Conservation (phyloP, 2,329 filamentous ascomycete species). For the Emergomyces pasteurianus region DNA sequence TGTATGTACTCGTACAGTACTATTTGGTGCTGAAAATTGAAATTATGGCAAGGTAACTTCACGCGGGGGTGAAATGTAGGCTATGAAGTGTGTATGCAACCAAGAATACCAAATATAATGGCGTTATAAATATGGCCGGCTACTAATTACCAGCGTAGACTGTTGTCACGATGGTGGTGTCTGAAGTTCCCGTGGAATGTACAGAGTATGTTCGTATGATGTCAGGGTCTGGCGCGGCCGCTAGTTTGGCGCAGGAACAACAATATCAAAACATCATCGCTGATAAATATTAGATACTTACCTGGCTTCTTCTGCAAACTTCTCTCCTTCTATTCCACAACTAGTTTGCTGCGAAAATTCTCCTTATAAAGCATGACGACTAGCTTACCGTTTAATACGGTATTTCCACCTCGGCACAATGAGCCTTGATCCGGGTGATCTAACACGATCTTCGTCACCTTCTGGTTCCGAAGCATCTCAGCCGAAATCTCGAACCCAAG, state of each 20-base stretch:
- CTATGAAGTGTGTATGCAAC: not conserved
- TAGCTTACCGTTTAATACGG: conserved; percentile 12
- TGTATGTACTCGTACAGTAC: no score
- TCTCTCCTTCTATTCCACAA: not conserved
- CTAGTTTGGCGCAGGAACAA: not conserved
- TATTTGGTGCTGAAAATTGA: not conserved
- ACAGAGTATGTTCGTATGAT: no score
- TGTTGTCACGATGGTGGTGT: not conserved
- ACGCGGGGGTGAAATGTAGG: not conserved
- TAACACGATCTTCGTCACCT: conserved; percentile 48
- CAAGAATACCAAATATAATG: not conserved
- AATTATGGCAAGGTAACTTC: not conserved
- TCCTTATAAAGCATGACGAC: conserved; percentile 23
- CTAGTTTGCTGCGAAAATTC: not conserved
- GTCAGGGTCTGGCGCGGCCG: not conserved
- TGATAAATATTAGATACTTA: no score
- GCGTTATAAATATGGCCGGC: not conserved
- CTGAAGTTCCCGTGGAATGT: not conserved
- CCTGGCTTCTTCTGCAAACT: conserved; percentile 8
- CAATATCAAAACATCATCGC: not conserved
- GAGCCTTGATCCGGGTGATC: conserved; percentile 31
- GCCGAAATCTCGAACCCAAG: conserved; percentile 64
- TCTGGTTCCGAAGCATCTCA: conserved; percentile 75
- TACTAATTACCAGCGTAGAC: not conserved
- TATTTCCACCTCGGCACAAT: conserved; percentile 25